phyloP scores from a whole-genome alignment of 257 asterid genomes.

The Nicotiana tabacum region DNA sequence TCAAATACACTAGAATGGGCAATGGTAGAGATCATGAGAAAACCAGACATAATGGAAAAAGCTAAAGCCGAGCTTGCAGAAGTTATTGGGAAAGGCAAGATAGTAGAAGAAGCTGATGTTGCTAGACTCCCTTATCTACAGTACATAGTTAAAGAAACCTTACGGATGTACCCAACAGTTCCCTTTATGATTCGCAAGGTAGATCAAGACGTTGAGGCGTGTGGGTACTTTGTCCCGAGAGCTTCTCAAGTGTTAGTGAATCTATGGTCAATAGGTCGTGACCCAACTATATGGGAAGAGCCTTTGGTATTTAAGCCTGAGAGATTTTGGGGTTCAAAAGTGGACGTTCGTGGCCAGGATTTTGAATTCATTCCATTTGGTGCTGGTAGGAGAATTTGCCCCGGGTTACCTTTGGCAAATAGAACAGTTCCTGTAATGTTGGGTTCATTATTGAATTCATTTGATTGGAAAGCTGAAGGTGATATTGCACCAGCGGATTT shows the following conservation, averaged over 20 bases:
- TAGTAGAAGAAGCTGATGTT: constrained; percentile 42
- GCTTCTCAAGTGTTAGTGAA: constrained; percentile 52
- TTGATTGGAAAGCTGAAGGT: constrained; percentile 3
- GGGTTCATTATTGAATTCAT: constrained; percentile 57
- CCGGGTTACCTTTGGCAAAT: constrained; percentile 52
- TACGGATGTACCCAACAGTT: constrained; percentile 64
- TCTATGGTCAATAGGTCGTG: constrained; percentile 66
- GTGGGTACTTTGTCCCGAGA: constrained; percentile 46
- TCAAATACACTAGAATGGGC: constrained; percentile 80
- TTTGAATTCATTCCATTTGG: constrained; percentile 76
- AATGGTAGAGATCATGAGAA: constrained; percentile 60
- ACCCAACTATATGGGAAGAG: constrained; percentile 42
- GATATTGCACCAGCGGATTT: too few species aligned
- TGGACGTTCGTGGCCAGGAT: constrained; percentile 53
- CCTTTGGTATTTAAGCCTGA: constrained; percentile 63
- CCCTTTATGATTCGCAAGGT: constrained; percentile 64
- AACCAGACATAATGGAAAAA: constrained; percentile 42
- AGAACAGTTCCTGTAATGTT: constrained; percentile 49
- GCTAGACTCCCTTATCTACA: constrained; percentile 48
- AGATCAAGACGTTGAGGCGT: constrained; percentile 35
- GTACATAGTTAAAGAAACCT: constrained; percentile 53
- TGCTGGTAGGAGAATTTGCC: constrained; percentile 73
- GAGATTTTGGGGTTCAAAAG: constrained; percentile 40
- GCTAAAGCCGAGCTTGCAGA: constrained; percentile 53
- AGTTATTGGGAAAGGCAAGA: constrained; percentile 46